A percentile compares a stretch with the other conserved stretches of the same genome.
Evolutionary conservation across 2,329 filamentous ascomycete genomes (phyloP).

Genomic region (Beauveria rudraprayagi): DNA sequence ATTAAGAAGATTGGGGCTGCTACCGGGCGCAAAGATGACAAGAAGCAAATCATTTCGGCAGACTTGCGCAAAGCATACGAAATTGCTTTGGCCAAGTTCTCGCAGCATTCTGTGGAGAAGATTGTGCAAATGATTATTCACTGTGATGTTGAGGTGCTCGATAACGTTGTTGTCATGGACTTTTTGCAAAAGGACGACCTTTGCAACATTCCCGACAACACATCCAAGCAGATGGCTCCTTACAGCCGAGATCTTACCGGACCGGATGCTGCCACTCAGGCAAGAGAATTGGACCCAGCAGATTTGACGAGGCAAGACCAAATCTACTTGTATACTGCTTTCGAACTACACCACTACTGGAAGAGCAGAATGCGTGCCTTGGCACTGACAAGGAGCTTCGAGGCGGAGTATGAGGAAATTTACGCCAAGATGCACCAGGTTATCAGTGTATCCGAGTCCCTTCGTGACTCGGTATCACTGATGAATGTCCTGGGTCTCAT

Average conservation of each 20-base stretch:
- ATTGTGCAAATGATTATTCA: slow-evolving; percentile 91
- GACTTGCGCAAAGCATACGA: slow-evolving; percentile 79
- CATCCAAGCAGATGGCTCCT: slow-evolving; percentile 81
- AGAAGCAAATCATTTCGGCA: slow-evolving; percentile 92
- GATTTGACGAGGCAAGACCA: slow-evolving; percentile 94
- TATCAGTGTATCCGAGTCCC: slow-evolving; percentile 77
- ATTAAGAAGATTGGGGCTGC: slow-evolving; percentile 76
- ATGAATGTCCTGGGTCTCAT: slow-evolving; percentile 97
- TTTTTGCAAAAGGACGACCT: slow-evolving; percentile 90
- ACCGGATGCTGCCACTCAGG: slow-evolving; percentile 67
- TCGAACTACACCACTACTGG: slow-evolving; percentile 96
- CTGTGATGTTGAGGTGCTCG: slow-evolving; percentile 80
- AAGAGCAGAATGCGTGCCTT: slow-evolving; percentile 94
- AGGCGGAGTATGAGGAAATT: slow-evolving; percentile 86
- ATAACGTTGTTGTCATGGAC: slow-evolving; percentile 90
- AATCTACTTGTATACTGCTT: slow-evolving; percentile 87
- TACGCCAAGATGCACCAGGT: slow-evolving; percentile 77
- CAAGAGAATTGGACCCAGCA: slow-evolving; percentile 73
- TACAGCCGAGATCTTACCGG: slow-evolving; percentile 97
- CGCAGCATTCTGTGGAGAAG: slow-evolving; percentile 73
- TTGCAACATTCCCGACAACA: slow-evolving; percentile 86
- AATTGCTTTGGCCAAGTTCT: slow-evolving; percentile 91
- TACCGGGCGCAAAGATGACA: slow-evolving; percentile 74
- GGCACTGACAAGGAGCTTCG: slow-evolving; percentile 72
- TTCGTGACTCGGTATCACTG: slow-evolving; percentile 83